phyloP scores from a whole-genome alignment of 2,329 filamentous ascomycete genomes.

The Exserohilum turcica region DNA sequence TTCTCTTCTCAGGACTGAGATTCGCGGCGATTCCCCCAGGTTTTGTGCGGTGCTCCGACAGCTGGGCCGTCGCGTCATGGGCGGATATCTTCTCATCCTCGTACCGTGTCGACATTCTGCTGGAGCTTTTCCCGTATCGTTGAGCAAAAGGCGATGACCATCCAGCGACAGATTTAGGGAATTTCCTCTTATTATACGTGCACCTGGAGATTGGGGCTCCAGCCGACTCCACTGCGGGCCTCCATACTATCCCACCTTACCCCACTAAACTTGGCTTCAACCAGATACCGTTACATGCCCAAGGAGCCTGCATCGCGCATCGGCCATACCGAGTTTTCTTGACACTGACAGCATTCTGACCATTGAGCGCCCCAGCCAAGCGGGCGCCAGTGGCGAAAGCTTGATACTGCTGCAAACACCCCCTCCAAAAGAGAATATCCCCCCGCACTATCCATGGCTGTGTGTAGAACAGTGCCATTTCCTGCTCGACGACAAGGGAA shows the following conservation, averaged over 20 bases:
- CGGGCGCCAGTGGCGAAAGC: background rate
- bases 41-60: constrained; percentile 14
- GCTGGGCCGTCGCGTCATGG: constrained; percentile 9
- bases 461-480: no score
- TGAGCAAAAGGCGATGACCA: background rate
- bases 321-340: constrained; percentile 1
- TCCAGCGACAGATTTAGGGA: background rate
- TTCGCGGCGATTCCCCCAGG: constrained; percentile 24
- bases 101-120: constrained; percentile 16
- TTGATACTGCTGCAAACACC: background rate
- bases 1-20: constrained; percentile 39
- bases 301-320: background rate
- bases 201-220: background rate
- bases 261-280: constrained; percentile 8
- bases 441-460: constrained; percentile 3
- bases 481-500: no score
- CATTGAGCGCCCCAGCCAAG: background rate
- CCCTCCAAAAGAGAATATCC: no score
- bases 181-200: constrained; percentile 7
- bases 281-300: constrained; percentile 10
- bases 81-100: constrained; percentile 11
- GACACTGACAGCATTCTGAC: background rate
- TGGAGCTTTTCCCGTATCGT: background rate
- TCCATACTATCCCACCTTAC: constrained; percentile 9
- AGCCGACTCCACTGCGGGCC: constrained; percentile 6